Evolutionary conservation across 2,329 filamentous ascomycete genomes (phyloP).

Genomic region (Pseudodiploospora longispora): DNA sequence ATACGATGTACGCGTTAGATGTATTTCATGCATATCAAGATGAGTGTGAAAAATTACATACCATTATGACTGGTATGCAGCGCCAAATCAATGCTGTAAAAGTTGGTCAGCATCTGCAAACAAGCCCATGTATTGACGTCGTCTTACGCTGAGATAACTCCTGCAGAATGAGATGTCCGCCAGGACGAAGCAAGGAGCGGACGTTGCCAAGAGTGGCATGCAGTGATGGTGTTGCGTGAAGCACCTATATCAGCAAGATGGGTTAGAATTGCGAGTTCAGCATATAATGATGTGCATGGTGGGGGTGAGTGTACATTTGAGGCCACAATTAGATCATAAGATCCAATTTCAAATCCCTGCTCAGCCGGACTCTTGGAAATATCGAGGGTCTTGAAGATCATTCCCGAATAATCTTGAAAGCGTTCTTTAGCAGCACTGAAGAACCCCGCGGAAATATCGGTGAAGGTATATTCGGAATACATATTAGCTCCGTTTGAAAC

Average conservation of each 20-base stretch:
- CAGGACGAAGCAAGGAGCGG: slow-evolving; percentile 1
- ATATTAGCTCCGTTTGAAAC: background rate
- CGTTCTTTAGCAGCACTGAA: slow-evolving; percentile 15
- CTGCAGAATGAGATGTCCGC: slow-evolving; percentile 1
- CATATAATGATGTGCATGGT: no score
- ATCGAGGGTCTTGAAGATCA: slow-evolving; percentile 22
- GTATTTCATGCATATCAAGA: no score
- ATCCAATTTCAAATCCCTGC: slow-evolving; percentile 18
- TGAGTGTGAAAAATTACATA: no score
- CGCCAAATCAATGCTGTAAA: no score
- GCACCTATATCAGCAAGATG: slow-evolving; percentile 3
- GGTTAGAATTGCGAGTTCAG: background rate
- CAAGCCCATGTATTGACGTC: no score
- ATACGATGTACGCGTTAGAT: no score
- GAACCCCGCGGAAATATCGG: slow-evolving; percentile 20
- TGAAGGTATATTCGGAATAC: background rate
- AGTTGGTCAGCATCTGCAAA: no score
- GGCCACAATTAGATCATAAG: slow-evolving; percentile 22
- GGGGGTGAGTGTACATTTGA: slow-evolving; percentile 2
- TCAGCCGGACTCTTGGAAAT: slow-evolving; percentile 18
- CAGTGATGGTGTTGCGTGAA: background rate
- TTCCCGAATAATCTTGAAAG: slow-evolving; percentile 11
- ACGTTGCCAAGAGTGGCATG: background rate
- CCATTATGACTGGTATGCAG: no score
- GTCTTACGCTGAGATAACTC: background rate